A percentile compares a stretch with the other conserved stretches of the same genome.
These are phyloP conservation scores for Lachnellula suecica DNA, from an alignment of 2,329 filamentous ascomycete species.

Conservation along the genomic window DNA sequence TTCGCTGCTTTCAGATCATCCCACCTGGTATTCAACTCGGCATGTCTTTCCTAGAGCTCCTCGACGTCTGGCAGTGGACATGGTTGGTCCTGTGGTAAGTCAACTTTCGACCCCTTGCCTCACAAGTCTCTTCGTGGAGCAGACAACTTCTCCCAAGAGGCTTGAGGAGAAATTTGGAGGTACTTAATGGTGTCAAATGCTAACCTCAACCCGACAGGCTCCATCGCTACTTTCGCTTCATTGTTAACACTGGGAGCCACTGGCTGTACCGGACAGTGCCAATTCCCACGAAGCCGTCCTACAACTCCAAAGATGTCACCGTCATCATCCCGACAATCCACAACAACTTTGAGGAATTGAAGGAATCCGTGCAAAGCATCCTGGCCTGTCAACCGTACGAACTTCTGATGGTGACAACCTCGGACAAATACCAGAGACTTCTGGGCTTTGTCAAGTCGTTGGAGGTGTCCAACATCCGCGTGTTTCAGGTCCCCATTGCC, in stretches of 20 bases:
- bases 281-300: slow-evolving; percentile 74
- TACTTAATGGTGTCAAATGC: background rate
- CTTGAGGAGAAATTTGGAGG: background rate
- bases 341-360: slow-evolving; percentile 79
- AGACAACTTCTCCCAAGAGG: background rate
- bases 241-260: slow-evolving; percentile 83
- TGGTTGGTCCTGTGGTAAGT: slow-evolving; percentile 28
- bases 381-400: slow-evolving; percentile 67
- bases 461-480: slow-evolving; percentile 60
- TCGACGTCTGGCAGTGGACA: slow-evolving; percentile 16
- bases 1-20: background rate
- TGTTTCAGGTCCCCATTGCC: slow-evolving; percentile 78
- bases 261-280: slow-evolving; percentile 85
- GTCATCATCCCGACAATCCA: slow-evolving; percentile 93
- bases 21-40: background rate
- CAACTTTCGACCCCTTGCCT: background rate
- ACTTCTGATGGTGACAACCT: slow-evolving; percentile 84
- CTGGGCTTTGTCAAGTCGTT: slow-evolving; percentile 65
- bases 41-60: slow-evolving; percentile 10
- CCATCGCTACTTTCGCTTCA: slow-evolving; percentile 81
- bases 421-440: slow-evolving; percentile 71
- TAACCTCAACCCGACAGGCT: slow-evolving; percentile 52
- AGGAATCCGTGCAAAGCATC: slow-evolving; percentile 77
- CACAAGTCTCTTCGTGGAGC: background rate
- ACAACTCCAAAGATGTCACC: slow-evolving; percentile 74